A percentile compares a stretch with the other conserved stretches of the same genome.
These are phyloP conservation scores for Elsinoe batatas DNA, from an alignment of 2,329 filamentous ascomycete genomes.

Conservation along the genomic window DNA sequence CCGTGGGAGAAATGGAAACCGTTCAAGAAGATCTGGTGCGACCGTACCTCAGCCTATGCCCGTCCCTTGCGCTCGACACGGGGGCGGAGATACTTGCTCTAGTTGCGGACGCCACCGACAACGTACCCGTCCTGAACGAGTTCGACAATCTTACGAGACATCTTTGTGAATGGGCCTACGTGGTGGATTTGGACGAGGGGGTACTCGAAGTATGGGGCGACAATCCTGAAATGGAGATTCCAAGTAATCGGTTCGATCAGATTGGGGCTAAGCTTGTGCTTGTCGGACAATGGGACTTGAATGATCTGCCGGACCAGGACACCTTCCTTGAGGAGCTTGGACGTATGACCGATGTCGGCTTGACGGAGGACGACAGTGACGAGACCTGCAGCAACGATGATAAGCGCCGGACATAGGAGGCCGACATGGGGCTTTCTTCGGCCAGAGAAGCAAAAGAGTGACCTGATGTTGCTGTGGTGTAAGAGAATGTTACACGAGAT, in stretches of 20 bases:
- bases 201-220: constrained; percentile 14
- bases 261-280: background rate
- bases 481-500: too few relatives aligned
- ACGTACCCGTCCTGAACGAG: constrained; percentile 8
- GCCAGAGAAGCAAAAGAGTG: too few relatives aligned
- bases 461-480: too few relatives aligned
- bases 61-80: constrained; percentile 10
- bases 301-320: background rate
- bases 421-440: too few relatives aligned
- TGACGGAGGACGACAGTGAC: too few relatives aligned
- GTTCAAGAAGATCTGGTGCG: background rate
- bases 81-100: background rate
- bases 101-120: background rate
- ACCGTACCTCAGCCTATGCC: background rate
- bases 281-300: background rate
- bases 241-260: background rate
- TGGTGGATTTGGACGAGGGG: constrained; percentile 21
- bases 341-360: too few relatives aligned
- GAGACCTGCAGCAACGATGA: too few relatives aligned
- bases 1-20: background rate
- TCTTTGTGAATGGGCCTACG: constrained; percentile 23
- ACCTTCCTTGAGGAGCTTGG: background rate
- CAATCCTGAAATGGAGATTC: background rate
- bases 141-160: constrained; percentile 19
- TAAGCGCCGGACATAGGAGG: too few relatives aligned